phyloP scores from a whole-genome alignment of 345 rosid genomes.

The Camelina hispida region DNA sequence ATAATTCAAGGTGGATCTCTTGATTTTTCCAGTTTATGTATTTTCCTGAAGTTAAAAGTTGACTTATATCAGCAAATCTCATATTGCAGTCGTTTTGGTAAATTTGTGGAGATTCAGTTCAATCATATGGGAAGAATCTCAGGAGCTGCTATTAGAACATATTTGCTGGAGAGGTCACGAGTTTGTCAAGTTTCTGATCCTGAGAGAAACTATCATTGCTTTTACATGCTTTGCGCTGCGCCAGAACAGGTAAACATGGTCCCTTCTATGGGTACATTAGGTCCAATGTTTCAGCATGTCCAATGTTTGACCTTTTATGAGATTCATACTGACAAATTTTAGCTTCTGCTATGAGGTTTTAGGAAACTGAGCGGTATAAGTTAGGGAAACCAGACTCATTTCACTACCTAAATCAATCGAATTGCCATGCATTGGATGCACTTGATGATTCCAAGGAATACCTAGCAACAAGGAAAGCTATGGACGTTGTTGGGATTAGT shows the following conservation, averaged over 20 bases:
- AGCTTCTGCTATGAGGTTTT: conserved; percentile 38
- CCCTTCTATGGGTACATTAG: conserved; percentile 27
- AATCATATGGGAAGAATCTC: conserved; percentile 84
- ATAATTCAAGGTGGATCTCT: conserved; percentile 78
- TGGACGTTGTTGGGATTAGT: conserved; percentile 92
- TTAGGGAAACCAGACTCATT: conserved; percentile 80
- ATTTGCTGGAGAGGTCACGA: conserved; percentile 93
- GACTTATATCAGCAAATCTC: conserved; percentile 36
- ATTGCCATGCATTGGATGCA: conserved; percentile 72
- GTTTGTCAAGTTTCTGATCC: conserved; percentile 99
- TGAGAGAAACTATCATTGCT: conserved; percentile 98
- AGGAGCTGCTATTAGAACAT: conserved; percentile 98
- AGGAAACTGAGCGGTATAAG: conserved; percentile 77
- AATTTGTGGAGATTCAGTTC: conserved; percentile 96
- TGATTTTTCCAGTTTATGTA: conserved; percentile 21
- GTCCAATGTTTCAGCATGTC: conserved; percentile 12
- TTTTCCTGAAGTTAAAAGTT: conserved; percentile 20
- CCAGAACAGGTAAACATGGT: conserved; percentile 68
- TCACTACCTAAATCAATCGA: conserved; percentile 91
- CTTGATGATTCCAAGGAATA: conserved; percentile 84
- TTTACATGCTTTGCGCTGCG: conserved; percentile 98
- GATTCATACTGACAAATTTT: conserved; percentile 24
- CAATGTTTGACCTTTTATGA: conserved; percentile 25
- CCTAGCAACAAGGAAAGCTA: conserved; percentile 79
- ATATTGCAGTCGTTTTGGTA: conserved; percentile 90